Base-by-base conservation (phyloP, 208 protist genomes). In the Entamoeba dispar region DNA sequence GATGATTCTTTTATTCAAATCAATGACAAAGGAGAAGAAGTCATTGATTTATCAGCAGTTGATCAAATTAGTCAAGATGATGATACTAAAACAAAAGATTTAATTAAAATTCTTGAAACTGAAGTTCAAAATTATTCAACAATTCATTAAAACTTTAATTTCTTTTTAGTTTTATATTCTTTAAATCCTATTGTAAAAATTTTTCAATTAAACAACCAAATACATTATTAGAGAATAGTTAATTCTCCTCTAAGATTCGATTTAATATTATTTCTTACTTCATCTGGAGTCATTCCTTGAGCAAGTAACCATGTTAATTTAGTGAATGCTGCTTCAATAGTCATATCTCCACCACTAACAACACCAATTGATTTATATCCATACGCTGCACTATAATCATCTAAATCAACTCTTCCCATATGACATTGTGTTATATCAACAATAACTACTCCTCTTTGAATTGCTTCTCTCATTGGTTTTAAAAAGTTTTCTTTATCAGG, bases 351-450 rank as follows among this genome's bases (percentile, higher is more conserved):
- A 5, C 91, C 93, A 31, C 14, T 51, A 49, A 94, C 69, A n/a
- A 34, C 38, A 31, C 91, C 61, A 17, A 47, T 91, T 15, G 6
- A 4, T 43, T 47, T 50, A 6, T 93, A n/a, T 5, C 27, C 27
- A 38, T 4, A 50, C 4, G 34, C 96, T 15, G 95, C 93, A 38
- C 95, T 96, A 94, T 98, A 98, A 93, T 95, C 90, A 34, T 86
- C 93, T 27, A 92, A 92, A 90, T 96, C 94, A 19, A 96, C 95
- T 1, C 92, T 94, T 6, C 96, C 96, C 31, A 55, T 93, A 3
- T 55, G 49, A 95, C 97, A 98, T 61, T 95, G 94, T 15, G 96
- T 97, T 69, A 95, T 96, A n/a, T 97, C 95, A 17, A 98, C 97
- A 0, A 98, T 96, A 51, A 98, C 93, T 34, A 98, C 95, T 73